Evolutionary conservation across 2,329 filamentous ascomycete genomes (phyloP), one percentile per base, ranked within the genome.

Genomic region (Nigrospora oryzae): DNA sequence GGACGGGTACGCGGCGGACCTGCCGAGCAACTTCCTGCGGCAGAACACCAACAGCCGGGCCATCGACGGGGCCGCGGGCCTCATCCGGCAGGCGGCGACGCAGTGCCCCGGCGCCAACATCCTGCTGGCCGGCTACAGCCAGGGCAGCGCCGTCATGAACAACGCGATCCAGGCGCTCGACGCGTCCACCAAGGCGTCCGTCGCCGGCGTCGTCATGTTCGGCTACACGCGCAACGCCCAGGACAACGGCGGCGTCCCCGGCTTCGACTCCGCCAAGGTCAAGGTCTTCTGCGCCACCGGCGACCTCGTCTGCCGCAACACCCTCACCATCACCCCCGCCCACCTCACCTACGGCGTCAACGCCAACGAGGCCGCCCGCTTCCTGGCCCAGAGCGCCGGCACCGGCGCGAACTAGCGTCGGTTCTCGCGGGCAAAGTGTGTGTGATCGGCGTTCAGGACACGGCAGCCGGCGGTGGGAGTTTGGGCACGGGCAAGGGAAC

Each of bases 61-160:
- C n/a, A 63, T 66, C 41, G 19, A 51, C 3, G 59, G 53, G 14
- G 63, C 60, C 1, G 54, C 51, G 13, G 40, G 48, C 7, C 54
- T 62, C 36, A 59, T 65, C 44, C 42, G 57, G 11, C 33, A 56
- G 35, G 59, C 62, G 3, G 28, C 45, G 15, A 51, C 47, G 13
- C 56, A 63, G 44, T 65, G 63, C 42, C 60, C 61, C 0, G 47
- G 61, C 11, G 53, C 61, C 4, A 53, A 59, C 35, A 59, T 65
- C 33, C 51, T 64, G 8, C 55, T 61, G 2, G 61, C 57, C 46
- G 62, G 59, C 42, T 45, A 46, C 49, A 49, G 45, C 16, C 44
- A 64, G 53, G 62, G 62, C 33, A 56, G 52, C 12, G 62, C 62
- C 6, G 60, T 65, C 43, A 59, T 63, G 34, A 52, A 58, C 38